phyloP scores from a whole-genome alignment of 331 rosid species.

The Quercus lobata region DNA sequence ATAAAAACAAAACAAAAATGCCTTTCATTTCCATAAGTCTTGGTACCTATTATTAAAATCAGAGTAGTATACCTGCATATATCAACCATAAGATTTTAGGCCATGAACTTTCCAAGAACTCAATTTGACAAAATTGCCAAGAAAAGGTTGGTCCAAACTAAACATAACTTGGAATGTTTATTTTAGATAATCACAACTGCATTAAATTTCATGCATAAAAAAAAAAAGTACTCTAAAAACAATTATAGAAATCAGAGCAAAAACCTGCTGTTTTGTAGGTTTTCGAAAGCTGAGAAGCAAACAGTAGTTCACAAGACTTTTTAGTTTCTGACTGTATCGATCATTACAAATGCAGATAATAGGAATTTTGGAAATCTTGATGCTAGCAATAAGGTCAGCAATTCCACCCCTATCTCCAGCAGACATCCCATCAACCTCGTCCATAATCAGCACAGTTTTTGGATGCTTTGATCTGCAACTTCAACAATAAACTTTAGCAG shows the following conservation, averaged over 20 bases:
- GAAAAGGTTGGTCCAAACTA: background rate
- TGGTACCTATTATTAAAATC: background rate
- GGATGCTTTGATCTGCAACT: constrained; percentile 66
- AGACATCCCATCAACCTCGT: constrained; percentile 99
- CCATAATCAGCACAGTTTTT: constrained; percentile 93
- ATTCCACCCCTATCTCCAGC: constrained; percentile 99
- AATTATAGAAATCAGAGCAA: background rate
- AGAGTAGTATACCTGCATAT: background rate
- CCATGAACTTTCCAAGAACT: background rate
- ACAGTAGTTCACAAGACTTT: constrained; percentile 93
- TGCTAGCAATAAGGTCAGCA: constrained; percentile 94
- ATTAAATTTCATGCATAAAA: constrained; percentile 7
- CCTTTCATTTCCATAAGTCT: background rate
- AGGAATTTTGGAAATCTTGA: constrained; percentile 89
- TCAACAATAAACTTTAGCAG: constrained; percentile 4
- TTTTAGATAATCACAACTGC: background rate
- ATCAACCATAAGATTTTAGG: background rate
- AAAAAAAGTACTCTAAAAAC: constrained; percentile 6
- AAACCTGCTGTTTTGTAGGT: constrained; percentile 98
- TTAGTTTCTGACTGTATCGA: constrained; percentile 94
- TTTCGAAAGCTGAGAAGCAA: constrained; percentile 85
- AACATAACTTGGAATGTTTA: background rate
- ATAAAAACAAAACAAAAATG: background rate
- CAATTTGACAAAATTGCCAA: background rate
- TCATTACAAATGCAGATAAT: constrained; percentile 97